Evolutionary conservation across 495 filamentous ascomycete genomes (phyloP), one percentile per base, ranked within the genome.

Genomic region (Podospora comata): DNA sequence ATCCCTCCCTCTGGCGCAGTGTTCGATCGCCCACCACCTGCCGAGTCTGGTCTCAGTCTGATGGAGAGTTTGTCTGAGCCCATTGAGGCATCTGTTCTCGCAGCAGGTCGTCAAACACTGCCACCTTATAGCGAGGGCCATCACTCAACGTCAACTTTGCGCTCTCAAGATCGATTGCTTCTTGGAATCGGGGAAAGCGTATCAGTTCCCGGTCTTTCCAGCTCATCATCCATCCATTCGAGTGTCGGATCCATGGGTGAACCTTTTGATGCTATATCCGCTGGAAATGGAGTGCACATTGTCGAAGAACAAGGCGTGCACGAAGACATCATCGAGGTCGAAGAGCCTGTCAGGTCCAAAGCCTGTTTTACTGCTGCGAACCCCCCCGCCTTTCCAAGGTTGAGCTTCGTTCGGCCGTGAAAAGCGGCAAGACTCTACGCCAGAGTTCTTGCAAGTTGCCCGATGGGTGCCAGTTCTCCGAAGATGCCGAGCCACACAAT

Each of bases 261-360:
- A 7, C 26, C 32, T 2, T 60, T 34, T 4, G 55, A 68, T 2
- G 34, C 27, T 3, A 23, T 23, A 1, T 34, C 34, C 0, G 11
- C 11, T 15, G 59, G 44, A 6, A 53, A 64, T 5, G 60, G 28
- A 3, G 67, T 65, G n/a, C 55, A 53, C 20, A 34, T 68, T 60
- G 5, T 28, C n/a, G 66, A 63, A 28, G 66, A 39, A 59, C 27
- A 68, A 18, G 30, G 34, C 15, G 20, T n/a, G 16, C 30, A 63
- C 13, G 53, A 32, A 61, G 59, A 61, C 11, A 61, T 61, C 6
- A 20, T 27, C 7, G 27, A 27, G 20, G 27, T 64, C 30, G 60
- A 64, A 18, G 60, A 59, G 54, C 66, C 66, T 20, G 19, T 67
- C 20, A 39, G 57, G 4, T 48, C 44, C 39, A 62, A 67, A 34